phyloP scores from a whole-genome alignment of 331 rosid genomes.

The Quercus tomentella region DNA sequence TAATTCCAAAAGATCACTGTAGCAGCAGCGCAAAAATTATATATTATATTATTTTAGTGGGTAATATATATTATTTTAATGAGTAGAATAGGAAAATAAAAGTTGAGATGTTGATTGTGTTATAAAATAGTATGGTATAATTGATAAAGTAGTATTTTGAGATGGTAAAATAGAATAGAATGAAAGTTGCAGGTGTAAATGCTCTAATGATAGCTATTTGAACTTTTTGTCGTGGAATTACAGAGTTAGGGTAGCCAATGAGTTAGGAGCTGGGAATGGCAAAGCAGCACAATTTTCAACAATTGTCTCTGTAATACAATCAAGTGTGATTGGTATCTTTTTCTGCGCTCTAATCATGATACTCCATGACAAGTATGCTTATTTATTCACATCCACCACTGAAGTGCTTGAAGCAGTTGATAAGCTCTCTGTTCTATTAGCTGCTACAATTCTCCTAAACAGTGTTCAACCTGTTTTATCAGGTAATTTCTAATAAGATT shows the following conservation, averaged over 20 bases:
- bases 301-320: constrained; percentile 47
- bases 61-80: too few species aligned
- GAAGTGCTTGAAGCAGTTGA: constrained; percentile 47
- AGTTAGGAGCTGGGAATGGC: constrained; percentile 75
- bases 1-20: too few species aligned
- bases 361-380: constrained; percentile 39
- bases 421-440: constrained; percentile 34
- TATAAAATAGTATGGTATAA: too few species aligned
- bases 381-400: constrained; percentile 50
- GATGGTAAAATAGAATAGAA: too few species aligned
- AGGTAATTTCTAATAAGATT: constrained; percentile 24
- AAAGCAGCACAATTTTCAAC: constrained; percentile 63
- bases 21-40: too few species aligned
- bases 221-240: not conserved
- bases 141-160: too few species aligned
- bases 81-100: too few species aligned
- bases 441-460: constrained; percentile 43
- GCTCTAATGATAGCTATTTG: not conserved
- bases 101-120: too few species aligned
- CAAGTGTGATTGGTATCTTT: constrained; percentile 40
- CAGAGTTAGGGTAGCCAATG: constrained; percentile 78
- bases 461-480: constrained; percentile 56
- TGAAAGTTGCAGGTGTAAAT: too few species aligned
- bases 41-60: too few species aligned
- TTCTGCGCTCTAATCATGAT: constrained; percentile 40